phyloP scores from a whole-genome alignment of 2,329 filamentous ascomycete genomes.

The Myriosclerotinia duriaeana region DNA sequence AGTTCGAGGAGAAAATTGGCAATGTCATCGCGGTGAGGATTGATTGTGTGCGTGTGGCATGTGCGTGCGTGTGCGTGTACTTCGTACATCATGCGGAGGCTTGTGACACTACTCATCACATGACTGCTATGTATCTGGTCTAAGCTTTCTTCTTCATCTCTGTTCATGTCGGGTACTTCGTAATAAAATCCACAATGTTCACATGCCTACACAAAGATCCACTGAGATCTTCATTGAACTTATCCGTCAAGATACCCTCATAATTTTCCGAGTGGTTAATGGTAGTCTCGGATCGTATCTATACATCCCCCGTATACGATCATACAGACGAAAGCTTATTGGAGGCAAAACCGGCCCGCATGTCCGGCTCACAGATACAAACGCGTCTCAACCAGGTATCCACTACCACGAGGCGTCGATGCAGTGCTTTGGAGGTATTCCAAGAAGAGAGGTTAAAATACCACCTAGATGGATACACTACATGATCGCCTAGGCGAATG shows the following conservation, averaged over 20 bases:
- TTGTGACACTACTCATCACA: not conserved
- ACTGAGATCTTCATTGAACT: not conserved
- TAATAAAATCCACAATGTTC: not conserved
- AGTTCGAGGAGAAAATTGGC: not conserved
- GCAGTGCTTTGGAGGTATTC: not conserved
- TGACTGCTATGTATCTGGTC: not conserved
- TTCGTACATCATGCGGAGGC: not conserved
- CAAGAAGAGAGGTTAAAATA: constrained; percentile 1
- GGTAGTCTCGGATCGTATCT: constrained; percentile 14
- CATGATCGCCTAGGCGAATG: constrained; percentile 9
- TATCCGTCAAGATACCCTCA: not conserved
- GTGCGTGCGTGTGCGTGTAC: too few relatives aligned
- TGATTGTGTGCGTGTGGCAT: not conserved
- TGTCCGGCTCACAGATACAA: constrained; percentile 18
- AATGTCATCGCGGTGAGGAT: constrained; percentile 4
- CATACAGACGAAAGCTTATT: constrained; percentile 6
- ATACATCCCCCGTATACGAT: constrained; percentile 1
- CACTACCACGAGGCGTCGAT: not conserved
- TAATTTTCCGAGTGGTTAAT: constrained; percentile 13
- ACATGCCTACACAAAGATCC: not conserved
- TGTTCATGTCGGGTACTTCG: not conserved
- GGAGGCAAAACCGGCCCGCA: constrained; percentile 30
- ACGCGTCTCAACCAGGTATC: constrained; percentile 14
- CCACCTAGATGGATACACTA: constrained; percentile 15
- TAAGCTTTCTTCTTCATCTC: not conserved